phyloP scores from a whole-genome alignment of 768 basidiomycete species.

The Rhizopogon sp. region DNA sequence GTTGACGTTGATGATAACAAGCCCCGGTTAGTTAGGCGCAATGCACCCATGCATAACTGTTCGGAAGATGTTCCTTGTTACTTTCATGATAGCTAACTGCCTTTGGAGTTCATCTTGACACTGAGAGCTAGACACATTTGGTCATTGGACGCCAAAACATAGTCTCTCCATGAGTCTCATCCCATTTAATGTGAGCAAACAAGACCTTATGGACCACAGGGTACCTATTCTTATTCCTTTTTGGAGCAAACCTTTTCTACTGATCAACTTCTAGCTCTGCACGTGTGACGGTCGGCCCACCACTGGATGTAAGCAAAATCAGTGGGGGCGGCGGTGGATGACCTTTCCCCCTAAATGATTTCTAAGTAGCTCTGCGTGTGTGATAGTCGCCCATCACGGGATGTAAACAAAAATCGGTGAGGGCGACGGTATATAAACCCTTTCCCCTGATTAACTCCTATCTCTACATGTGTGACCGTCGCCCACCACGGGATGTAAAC shows the following conservation, averaged over 20 bases:
- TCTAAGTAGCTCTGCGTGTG: neutral
- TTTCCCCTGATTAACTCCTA: neutral
- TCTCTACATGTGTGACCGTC: neutral
- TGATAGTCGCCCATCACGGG: no score
- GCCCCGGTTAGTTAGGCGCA: no score
- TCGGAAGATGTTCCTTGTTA: no score
- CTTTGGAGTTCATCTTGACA: neutral
- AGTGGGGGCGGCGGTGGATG: no score
- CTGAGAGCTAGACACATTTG: neutral
- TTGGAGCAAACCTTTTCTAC: neutral
- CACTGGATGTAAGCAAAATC: no score
- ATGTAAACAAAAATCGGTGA: no score
- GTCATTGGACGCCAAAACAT: no score
- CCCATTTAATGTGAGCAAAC: neutral
- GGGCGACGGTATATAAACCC: no score
- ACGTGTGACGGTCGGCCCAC: no score
- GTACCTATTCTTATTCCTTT: neutral
- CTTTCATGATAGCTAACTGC: neutral
- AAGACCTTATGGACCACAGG: neutral
- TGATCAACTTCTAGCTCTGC: no score
- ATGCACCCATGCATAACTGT: no score
- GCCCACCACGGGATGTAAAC: neutral
- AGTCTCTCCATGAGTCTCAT: neutral
- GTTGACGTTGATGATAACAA: no score
- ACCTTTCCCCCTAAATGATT: neutral